Evolutionary conservation across 257 asterid genomes (phyloP).

Genomic region (Ophiorrhiza pumila): DNA sequence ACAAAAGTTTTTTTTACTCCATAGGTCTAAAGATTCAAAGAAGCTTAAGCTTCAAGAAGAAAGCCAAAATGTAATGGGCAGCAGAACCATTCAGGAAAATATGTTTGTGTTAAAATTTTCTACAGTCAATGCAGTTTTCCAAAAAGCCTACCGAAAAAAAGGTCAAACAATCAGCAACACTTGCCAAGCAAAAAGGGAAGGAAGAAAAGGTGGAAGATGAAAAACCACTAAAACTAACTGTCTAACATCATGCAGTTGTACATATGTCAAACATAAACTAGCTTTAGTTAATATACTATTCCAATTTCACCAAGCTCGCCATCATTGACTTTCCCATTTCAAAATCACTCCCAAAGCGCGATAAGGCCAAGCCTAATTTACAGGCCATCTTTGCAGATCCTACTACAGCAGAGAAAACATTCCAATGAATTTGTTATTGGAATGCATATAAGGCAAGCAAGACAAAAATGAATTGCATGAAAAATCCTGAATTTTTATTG

Average conservation of each 20-base stretch:
- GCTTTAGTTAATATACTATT: not conserved
- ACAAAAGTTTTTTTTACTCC: not conserved
- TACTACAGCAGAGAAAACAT: not conserved
- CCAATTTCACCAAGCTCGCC: not conserved
- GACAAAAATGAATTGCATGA: not conserved
- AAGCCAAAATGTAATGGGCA: not conserved
- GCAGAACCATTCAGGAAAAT: not conserved
- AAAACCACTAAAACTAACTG: not conserved
- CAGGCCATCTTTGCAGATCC: not conserved
- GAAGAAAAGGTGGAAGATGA: not conserved
- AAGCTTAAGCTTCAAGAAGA: conserved; percentile 3
- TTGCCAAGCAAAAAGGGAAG: not conserved
- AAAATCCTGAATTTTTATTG: not conserved
- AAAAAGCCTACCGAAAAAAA: not conserved
- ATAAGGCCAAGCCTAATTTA: not conserved
- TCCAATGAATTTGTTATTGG: not conserved
- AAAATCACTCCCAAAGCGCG: not conserved
- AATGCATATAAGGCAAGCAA: not conserved
- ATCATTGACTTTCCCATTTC: no score
- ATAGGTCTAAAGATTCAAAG: conserved; percentile 2
- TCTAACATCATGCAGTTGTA: not conserved
- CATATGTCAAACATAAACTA: not conserved
- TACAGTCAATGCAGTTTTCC: not conserved
- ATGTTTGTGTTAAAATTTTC: not conserved
- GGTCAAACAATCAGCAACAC: not conserved